Evolutionary conservation across 495 filamentous ascomycete genomes (phyloP), one percentile per base, ranked within the genome.

Genomic region (Barbatosphaeria neglecta): DNA sequence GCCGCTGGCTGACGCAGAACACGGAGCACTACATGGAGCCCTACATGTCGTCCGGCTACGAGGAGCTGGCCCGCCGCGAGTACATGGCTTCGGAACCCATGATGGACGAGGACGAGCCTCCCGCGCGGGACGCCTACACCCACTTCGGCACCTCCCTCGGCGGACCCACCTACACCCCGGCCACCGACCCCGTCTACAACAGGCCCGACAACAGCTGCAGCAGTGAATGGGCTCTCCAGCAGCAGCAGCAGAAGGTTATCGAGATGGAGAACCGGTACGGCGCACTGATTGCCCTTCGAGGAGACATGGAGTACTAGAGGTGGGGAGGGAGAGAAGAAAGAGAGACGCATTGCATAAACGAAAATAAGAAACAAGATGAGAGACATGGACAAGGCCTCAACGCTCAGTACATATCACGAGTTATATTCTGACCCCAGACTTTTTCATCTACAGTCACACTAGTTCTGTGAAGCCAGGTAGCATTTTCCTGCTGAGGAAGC

Each of bases 11-110:
- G 37, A 52, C 43, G n/a, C 44, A 28, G 27, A 43, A 22, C n/a
- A 40, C 45, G 24, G 51, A 16, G 48, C 48, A 41, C 5, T 56
- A 66, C 27, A 57, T 64, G 38, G 83, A 87, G 58, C 82, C 82
- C 11, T 87, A 87, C 56, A 86, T 87, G 79, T 53, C 70, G 38
- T 75, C 72, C 8, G 83, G 83, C 13, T 86, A 86, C 57, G 77
- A 78, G 44, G 63, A 68, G 33, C 56, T 76, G 37, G 67, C 70
- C n/a, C 63, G 59, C 31, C 65, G 69, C 41, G 72, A 75, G 55
- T 76, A 76, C 45, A 65, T 70, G 48, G 62, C 64, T 23, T 66
- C 65, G 28, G 59, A 62, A 24, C 57, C 58, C 23, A 60, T 65
- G 45, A 64, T 63, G 38, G 60, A 60, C 7, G 53, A n/a, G n/a